Evolutionary conservation across 768 basidiomycete species (phyloP).

Genomic region (Galerina marginata): DNA sequence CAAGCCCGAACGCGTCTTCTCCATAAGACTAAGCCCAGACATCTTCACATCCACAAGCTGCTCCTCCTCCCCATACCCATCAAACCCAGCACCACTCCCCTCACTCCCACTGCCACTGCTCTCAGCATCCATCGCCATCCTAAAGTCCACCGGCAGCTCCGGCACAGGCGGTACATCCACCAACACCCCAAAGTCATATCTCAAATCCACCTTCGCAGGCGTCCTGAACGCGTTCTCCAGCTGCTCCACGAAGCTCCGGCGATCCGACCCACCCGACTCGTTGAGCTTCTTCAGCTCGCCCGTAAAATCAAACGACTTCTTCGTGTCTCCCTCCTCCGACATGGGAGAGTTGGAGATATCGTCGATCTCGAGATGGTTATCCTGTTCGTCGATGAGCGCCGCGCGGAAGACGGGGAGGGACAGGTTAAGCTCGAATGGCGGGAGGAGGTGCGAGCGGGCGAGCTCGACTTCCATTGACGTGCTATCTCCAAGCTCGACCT

Average conservation of each 20-base stretch:
- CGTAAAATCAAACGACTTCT: conserved; percentile 85
- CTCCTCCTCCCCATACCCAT: conserved; percentile 7
- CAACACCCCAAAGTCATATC: conserved; percentile 48
- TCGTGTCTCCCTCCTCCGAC: conserved; percentile 65
- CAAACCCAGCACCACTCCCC: conserved; percentile 13
- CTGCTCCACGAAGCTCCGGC: conserved; percentile 82
- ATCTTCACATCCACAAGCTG: conserved; percentile 35
- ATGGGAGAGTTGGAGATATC: conserved; percentile 41
- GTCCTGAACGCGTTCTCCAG: conserved; percentile 81
- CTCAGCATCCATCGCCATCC: conserved; percentile 7
- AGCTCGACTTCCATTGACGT: conserved; percentile 9
- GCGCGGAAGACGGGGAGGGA: conserved; percentile 30
- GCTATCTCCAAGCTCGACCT: background rate
- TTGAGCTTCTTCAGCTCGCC: conserved; percentile 75
- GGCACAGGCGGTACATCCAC: conserved; percentile 60
- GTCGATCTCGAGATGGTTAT: conserved; percentile 34
- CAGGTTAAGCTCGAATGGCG: conserved; percentile 1
- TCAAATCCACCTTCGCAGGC: conserved; percentile 69
- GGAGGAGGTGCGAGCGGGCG: conserved; percentile 2
- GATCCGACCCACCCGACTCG: conserved; percentile 70
- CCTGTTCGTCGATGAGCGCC: conserved; percentile 35
- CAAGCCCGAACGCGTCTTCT: conserved; percentile 20
- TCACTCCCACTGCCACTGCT: conserved; percentile 6
- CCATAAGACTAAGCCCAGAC: conserved; percentile 29
- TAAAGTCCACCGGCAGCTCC: conserved; percentile 39